phyloP scores from a whole-genome alignment of 495 filamentous ascomycete species.

The Penicillium fimorum region DNA sequence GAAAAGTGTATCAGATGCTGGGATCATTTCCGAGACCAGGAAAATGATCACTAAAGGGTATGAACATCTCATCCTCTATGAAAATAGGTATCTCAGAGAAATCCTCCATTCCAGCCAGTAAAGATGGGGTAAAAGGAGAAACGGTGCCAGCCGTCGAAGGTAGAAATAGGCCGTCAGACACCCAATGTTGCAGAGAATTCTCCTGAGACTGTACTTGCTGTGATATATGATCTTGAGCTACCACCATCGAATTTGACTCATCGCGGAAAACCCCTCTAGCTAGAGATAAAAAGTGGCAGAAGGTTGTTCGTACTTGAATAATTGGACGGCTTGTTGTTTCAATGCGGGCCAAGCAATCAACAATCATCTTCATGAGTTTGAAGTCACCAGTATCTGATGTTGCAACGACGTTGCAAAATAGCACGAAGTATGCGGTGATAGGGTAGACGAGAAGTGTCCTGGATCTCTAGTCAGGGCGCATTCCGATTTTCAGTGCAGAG shows the following conservation, averaged over 20 bases:
- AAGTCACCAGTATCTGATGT: not conserved
- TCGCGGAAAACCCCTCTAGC: not conserved
- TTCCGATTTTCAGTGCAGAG: not conserved
- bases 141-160: not conserved
- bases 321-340: not conserved
- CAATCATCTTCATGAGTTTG: not conserved
- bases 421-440: not conserved
- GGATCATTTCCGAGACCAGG: not conserved
- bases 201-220: not conserved
- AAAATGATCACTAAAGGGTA: not conserved
- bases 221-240: not conserved
- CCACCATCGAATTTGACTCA: not conserved
- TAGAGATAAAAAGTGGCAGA: not conserved
- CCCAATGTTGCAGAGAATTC: not conserved
- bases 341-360: not conserved
- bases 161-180: not conserved
- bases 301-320: not conserved
- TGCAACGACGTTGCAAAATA: not conserved
- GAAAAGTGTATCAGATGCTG: not conserved
- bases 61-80: not conserved
- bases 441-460: not conserved
- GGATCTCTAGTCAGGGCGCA: not conserved
- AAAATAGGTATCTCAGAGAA: not conserved
- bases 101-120: not conserved
- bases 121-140: not conserved